Percentiles rank a stretch among this genome's conserved stretches.
These are phyloP conservation scores for Dioscorea dumetorum DNA, from an alignment of 106 monocot genomes.

Conservation along the genomic window DNA sequence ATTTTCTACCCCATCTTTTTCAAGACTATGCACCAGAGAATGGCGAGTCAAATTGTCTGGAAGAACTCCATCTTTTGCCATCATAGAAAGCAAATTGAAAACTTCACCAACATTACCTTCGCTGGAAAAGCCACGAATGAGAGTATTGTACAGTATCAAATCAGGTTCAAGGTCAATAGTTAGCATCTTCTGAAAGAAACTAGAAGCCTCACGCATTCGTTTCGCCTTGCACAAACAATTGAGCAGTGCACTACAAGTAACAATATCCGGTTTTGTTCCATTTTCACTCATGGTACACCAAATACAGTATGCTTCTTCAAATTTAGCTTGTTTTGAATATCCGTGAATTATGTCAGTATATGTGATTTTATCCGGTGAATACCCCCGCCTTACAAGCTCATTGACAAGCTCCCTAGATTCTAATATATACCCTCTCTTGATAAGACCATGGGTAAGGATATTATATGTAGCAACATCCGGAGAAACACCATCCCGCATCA, in stretches of 20 bases:
- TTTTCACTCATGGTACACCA: conserved; percentile 33
- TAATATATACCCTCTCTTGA: conserved; percentile 27
- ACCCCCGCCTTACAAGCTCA: conserved; percentile 36
- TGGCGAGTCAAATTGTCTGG: conserved; percentile 22
- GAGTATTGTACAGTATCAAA: conserved; percentile 42
- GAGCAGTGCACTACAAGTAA: conserved; percentile 40
- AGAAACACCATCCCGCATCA: conserved; percentile 24
- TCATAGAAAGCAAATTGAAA: conserved; percentile 18
- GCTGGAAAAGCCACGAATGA: conserved; percentile 39
- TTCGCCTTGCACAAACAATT: conserved; percentile 29
- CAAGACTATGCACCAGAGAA: conserved; percentile 24
- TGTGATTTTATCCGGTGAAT: conserved; percentile 35
- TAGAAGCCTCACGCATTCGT: conserved; percentile 30
- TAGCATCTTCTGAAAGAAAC: conserved; percentile 45
- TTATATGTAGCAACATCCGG: conserved; percentile 49
- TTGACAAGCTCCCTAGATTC: conserved; percentile 28
- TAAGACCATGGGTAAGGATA: conserved; percentile 46
- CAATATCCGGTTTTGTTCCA: conserved; percentile 34
- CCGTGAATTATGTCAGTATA: conserved; percentile 33
- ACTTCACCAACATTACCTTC: conserved; percentile 33
- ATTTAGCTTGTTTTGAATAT: conserved; percentile 24
- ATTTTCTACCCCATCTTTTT: conserved; percentile 32
- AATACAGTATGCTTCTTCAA: conserved; percentile 37
- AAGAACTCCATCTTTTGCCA: conserved; percentile 24
- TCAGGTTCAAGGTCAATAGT: conserved; percentile 47